Base-by-base conservation (phyloP, 495 filamentous ascomycete genomes). In the Penicillium taxi region DNA sequence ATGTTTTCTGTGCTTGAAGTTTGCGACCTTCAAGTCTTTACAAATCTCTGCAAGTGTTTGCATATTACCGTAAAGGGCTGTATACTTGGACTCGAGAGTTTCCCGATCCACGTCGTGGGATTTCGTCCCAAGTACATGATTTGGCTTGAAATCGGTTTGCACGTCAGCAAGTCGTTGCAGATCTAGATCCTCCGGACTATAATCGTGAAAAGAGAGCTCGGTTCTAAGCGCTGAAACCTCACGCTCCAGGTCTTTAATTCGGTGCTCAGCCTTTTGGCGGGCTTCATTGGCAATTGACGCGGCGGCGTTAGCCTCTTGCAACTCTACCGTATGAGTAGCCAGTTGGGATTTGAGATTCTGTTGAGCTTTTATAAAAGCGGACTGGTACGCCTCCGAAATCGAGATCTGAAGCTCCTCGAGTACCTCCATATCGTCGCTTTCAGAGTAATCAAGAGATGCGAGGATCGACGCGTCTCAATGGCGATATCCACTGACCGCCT, bases 1-100 rank as follows among this genome's bases (percentile, higher is more conserved):
- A 43, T 63, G 69, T 45, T 42, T 58, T 37, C 62, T 74, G 17
- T 64, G 58, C 12, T 56, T 52, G 21, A 60, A 53, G 1, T 62
- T 38, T 16, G 50, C 50, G 3, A 33, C 19, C 41, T 50, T 64
- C 23, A 70, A 55, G 15, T 44, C 42, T 11, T 27, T 44, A 35
- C 44, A 52, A 16, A 52, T 55, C 20, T 48, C 35, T 5, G 50
- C 15, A 9, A 67, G 47, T 12, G 37, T 52, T 12, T 49, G 36
- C 3, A 54, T 22, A 29, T 58, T 54, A 8, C 36, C 26, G 26
- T 68, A 70, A 9, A 70, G 47, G 11, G 51, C 44, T 1, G 34
- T 35, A 43, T 70, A 70, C 39, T 56, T 60, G 4, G 32, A 22
- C 8, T 41, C 39, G 5, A 65, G 22, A 11, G 17, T 43, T 28